phyloP scores from a whole-genome alignment of 345 rosid genomes.

The Eucalyptus lansdowneana region DNA sequence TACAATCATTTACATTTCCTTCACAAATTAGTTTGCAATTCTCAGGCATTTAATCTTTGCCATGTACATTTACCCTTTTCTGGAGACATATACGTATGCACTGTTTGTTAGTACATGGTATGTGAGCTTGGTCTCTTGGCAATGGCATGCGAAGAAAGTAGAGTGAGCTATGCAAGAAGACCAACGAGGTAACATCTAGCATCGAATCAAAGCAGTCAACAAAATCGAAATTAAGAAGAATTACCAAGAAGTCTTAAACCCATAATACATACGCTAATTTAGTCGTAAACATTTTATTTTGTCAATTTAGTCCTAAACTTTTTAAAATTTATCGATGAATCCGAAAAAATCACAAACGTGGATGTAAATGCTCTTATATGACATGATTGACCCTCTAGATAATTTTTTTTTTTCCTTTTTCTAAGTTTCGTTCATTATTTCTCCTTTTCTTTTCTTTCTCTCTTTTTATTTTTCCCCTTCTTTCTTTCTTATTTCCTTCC shows the following conservation, averaged over 20 bases:
- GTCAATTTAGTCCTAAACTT: not conserved
- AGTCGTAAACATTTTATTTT: accelerated
- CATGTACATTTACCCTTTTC: not conserved
- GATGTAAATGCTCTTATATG: accelerated
- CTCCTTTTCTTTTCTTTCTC: accelerated
- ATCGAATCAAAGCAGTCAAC: not conserved
- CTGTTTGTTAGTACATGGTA: not conserved
- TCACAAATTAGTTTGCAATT: not conserved
- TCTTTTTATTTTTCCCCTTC: not conserved
- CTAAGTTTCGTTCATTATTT: accelerated
- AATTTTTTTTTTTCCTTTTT: not conserved
- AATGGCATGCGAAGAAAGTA: not conserved
- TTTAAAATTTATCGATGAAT: not conserved
- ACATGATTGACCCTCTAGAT: accelerated
- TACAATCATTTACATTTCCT: not conserved
- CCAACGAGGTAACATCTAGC: not conserved
- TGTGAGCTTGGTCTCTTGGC: not conserved
- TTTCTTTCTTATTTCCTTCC: not conserved
- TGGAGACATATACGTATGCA: not conserved
- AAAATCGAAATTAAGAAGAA: not conserved
- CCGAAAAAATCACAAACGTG: not conserved
- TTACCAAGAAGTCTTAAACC: not conserved
- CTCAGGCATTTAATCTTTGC: not conserved
- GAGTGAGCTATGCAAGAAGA: not conserved
- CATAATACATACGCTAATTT: accelerated